Percentiles rank a stretch among this genome's conserved stretches.
Conservation (phyloP, 2,329 filamentous ascomycete genomes). For the Fusarium armeniacum region DNA sequence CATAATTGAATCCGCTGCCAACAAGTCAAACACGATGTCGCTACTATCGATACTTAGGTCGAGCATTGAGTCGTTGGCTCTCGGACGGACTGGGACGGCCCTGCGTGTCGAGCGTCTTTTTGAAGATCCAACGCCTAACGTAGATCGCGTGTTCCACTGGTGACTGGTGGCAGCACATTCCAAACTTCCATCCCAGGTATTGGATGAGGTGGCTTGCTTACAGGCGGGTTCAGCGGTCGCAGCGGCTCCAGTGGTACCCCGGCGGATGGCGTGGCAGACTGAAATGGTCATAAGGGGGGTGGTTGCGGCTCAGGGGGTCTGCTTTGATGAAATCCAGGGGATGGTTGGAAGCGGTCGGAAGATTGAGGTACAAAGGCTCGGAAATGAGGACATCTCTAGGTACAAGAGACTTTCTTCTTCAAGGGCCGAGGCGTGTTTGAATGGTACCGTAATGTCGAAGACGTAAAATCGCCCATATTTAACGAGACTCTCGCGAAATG, state of each 20-base stretch:
- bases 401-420: slow-evolving; percentile 24
- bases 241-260: slow-evolving; percentile 42
- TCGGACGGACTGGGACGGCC: background rate
- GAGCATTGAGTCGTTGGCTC: slow-evolving; percentile 1
- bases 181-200: slow-evolving; percentile 42
- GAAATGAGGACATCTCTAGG: slow-evolving; percentile 40
- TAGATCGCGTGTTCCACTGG: slow-evolving; percentile 47
- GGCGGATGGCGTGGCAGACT: slow-evolving; percentile 17
- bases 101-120: slow-evolving; percentile 13
- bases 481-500: slow-evolving; percentile 7
- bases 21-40: background rate
- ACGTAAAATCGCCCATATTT: slow-evolving; percentile 5
- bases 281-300: slow-evolving; percentile 26
- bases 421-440: background rate
- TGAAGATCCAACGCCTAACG: slow-evolving; percentile 28
- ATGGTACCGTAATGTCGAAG: background rate
- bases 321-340: slow-evolving; percentile 33
- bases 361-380: slow-evolving; percentile 24
- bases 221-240: slow-evolving; percentile 44
- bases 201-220: slow-evolving; percentile 49
- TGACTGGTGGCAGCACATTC: slow-evolving; percentile 50
- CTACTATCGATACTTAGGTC: background rate
- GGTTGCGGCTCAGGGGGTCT: slow-evolving; percentile 25
- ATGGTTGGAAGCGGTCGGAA: slow-evolving; percentile 29
- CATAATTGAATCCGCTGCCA: background rate